Evolutionary conservation across 352 stramenopile species (phyloP).

Genomic region (Blastocystis sp.): DNA sequence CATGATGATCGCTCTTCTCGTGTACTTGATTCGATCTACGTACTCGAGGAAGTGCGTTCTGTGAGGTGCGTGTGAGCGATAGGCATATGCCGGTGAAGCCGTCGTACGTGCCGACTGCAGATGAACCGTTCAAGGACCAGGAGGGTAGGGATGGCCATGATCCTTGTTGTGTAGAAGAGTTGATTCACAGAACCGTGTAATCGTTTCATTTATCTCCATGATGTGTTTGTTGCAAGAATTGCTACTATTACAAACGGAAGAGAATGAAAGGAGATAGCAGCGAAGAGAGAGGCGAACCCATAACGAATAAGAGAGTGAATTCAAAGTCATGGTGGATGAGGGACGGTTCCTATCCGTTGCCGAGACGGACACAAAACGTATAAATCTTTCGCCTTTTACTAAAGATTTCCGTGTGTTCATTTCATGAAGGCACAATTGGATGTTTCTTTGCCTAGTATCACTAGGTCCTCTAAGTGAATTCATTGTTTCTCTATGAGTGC

Average conservation of each 20-base stretch:
- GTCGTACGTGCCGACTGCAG: not conserved
- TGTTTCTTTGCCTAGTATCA: conserved; percentile 66
- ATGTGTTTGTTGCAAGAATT: conserved; percentile 3
- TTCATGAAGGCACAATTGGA: conserved; percentile 62
- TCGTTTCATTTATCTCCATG: not conserved
- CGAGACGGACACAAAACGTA: conserved; percentile 65
- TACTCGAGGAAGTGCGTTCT: not conserved
- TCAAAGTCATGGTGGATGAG: not conserved
- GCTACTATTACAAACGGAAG: not conserved
- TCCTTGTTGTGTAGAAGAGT: not conserved
- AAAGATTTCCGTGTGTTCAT: conserved; percentile 71
- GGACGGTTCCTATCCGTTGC: not conserved
- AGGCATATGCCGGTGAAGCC: not conserved
- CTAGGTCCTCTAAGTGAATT: conserved; percentile 26
- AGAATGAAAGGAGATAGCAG: not conserved
- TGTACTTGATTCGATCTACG: not conserved
- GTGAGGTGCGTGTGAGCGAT: not conserved
- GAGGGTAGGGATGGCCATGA: not conserved
- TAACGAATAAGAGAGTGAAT: too few species aligned
- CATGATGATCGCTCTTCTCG: not conserved
- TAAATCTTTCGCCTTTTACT: conserved; percentile 73
- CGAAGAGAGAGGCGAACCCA: not conserved
- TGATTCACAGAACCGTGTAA: not conserved
- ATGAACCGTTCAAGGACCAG: conserved; percentile 6
- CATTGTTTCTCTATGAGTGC: not conserved